Evolutionary conservation across 2,329 filamentous ascomycete genomes (phyloP), one percentile per base, ranked within the genome.

Genomic region (Didymella pomorum): DNA sequence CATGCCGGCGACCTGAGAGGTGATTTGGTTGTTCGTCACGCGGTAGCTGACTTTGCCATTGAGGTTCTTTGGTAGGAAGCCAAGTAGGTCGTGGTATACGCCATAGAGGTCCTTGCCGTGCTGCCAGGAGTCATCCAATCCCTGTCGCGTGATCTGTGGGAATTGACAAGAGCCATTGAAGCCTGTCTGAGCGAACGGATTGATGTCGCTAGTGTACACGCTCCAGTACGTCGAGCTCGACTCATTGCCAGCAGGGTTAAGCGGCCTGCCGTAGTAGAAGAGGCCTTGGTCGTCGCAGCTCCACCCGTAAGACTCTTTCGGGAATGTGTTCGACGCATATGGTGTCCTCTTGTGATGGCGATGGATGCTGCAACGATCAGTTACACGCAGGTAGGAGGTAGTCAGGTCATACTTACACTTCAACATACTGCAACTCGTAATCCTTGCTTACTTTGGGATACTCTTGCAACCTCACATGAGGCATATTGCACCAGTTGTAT

Each of bases 401-500:
- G 9, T 14, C 6, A 5, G 8, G 28, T 11, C n/a, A 2, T 35
- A 59, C 70, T 75, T 76, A 90, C 87, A 93, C 79, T 77, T 94
- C 91, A 8, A 94, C 90, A 71, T 93, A 94, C 68, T 84, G 78
- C 49, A 95, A 79, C 66, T 87, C 80, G 71, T 86, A 92, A n/a
- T 83, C 84, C 0, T 76, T 63, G 1, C 79, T 67, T 0, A 84
- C 79, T 60, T 76, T 81, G 14, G 82, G 74, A 70, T 95, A 95
- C 68, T 91, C 89, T 14, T 76, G 76, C 21, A 74, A 78, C 29
- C 90, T 83, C n/a, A 91, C 89, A 77, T 94, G 92, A 0, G 92
- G 91, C 90, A 95, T 95, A 71, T 95, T 93, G 77, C 91, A 95
- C 82, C 83, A 94, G 74, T 94, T 92, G 76, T 93, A 93, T 1